Percentiles rank a stretch among this genome's conserved stretches.
These are phyloP conservation scores for Myxozyma nipponensis DNA, from an alignment of 805 yeast genomes.

Conservation along the genomic window DNA sequence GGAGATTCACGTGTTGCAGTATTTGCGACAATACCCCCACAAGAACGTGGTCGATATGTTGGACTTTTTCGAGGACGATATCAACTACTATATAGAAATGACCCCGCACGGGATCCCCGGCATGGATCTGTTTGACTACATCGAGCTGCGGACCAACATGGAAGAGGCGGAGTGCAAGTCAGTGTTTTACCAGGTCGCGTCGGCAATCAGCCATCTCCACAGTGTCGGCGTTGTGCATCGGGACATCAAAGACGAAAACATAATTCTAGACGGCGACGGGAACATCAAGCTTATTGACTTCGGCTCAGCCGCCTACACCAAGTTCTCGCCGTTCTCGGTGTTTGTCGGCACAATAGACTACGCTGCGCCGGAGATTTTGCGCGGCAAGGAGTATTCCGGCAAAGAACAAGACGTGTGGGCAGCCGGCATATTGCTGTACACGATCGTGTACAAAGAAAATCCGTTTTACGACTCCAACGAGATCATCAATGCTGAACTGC, in stretches of 20 bases:
- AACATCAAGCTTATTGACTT: constrained; percentile 84
- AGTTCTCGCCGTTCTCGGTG: constrained; percentile 92
- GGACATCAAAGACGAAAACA: constrained; percentile 92
- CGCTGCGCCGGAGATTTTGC: constrained; percentile 94
- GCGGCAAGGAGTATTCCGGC: constrained; percentile 86
- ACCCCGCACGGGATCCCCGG: constrained; percentile 89
- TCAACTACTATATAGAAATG: constrained; percentile 85
- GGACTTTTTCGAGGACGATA: constrained; percentile 90
- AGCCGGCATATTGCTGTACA: constrained; percentile 82
- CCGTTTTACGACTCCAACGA: constrained; percentile 96
- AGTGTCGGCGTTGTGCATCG: constrained; percentile 84
- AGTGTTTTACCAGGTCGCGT: constrained; percentile 73
- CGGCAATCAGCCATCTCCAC: constrained; percentile 79
- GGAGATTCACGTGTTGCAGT: constrained; percentile 91
- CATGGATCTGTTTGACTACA: constrained; percentile 85
- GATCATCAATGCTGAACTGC: constrained; percentile 82
- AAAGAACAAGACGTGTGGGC: constrained; percentile 98
- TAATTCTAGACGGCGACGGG: constrained; percentile 75
- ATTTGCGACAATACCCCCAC: constrained; percentile 62
- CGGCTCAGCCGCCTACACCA: constrained; percentile 89
- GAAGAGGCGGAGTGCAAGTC: constrained; percentile 71
- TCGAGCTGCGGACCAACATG: constrained; percentile 81
- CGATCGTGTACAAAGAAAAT: constrained; percentile 86
- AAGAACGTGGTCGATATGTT: constrained; percentile 80
- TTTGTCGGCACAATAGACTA: constrained; percentile 97